Evolutionary conservation across 176 grass and related monocot genomes (phyloP), one percentile per base, ranked within the genome.

Genomic region (Poa pratensis): DNA sequence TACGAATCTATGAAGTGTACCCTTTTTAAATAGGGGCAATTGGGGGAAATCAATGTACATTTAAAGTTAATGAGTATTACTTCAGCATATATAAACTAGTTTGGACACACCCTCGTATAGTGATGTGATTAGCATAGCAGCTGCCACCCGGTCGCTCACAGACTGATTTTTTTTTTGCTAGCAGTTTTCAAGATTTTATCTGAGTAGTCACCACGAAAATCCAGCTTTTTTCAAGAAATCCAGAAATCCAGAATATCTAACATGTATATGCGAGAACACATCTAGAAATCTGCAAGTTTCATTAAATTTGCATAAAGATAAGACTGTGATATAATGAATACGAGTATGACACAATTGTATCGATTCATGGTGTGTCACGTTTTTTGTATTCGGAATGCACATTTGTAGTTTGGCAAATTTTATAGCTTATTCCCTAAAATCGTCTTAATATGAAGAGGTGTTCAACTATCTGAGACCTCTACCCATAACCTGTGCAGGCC

Each of bases 401-500:
- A 37, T 71, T 71, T 45, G 23, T 11, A 5, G 20, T 6, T 71
- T 23, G 45, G 19, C 69, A 45, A 24, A 45, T 45, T 69, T 23
- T 60, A 24, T 48, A n/a, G 17, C 17, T 43, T 59, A 23, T 57
- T 82, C 40, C 19, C 42, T 23, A 30, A 34, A 34, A 48, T 62
- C 49, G 7, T 37, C 5, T 54, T 53, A 5, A n/a, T 3, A 5
- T 27, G 35, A 65, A 75, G 43, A 19, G 45, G 19, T 18, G 19
- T 65, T 64, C 45, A 80, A 80, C 60, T 70, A 23, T 54, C 55
- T 78, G 45, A 34, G 28, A 18, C 10, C n/a, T 52, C 24, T 78
- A 73, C 9, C 18, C 43, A 46, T 15, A 52, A 34, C 28, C 9
- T 16, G 78, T 69, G 50, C 88, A 92, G 93, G 90, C 90, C 42